Evolutionary conservation across 1,139 yeast species (phyloP).

Genomic region (Nakaseomyces sp.): DNA sequence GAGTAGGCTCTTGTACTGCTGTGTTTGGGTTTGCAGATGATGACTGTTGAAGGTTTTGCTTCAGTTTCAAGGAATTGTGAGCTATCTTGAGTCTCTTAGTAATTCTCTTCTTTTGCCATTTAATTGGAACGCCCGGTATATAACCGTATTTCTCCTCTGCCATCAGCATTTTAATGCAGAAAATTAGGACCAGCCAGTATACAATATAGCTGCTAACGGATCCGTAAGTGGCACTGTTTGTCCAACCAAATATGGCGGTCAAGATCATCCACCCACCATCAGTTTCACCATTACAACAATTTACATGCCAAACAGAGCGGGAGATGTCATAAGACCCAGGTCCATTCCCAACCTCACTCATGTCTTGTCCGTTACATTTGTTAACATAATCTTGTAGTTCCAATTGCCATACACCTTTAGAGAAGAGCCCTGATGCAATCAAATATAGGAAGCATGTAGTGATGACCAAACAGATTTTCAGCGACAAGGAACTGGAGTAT

Average conservation of each 20-base stretch:
- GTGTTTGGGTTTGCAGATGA: slow-evolving; percentile 6
- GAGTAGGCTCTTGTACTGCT: slow-evolving; percentile 9
- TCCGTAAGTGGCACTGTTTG: slow-evolving; percentile 89
- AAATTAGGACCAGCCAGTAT: slow-evolving; percentile 65
- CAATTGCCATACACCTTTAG: slow-evolving; percentile 85
- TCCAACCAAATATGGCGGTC: slow-evolving; percentile 93
- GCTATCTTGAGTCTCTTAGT: slow-evolving; percentile 37
- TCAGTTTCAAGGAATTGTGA: slow-evolving; percentile 23
- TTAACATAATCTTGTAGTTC: slow-evolving; percentile 62
- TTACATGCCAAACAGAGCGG: slow-evolving; percentile 86
- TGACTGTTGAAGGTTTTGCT: slow-evolving; percentile 8
- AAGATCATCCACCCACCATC: slow-evolving; percentile 92
- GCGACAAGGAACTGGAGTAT: slow-evolving; percentile 68
- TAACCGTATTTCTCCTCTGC: slow-evolving; percentile 58
- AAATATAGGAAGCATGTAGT: slow-evolving; percentile 82
- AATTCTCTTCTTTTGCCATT: slow-evolving; percentile 51
- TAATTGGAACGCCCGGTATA: slow-evolving; percentile 51
- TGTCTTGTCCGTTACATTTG: slow-evolving; percentile 72
- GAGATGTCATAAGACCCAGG: slow-evolving; percentile 88
- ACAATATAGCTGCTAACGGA: slow-evolving; percentile 68
- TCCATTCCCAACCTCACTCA: slow-evolving; percentile 82
- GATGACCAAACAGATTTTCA: slow-evolving; percentile 69
- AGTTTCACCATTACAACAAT: slow-evolving; percentile 86
- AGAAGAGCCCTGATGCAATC: slow-evolving; percentile 82
- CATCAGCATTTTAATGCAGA: slow-evolving; percentile 42